Base-by-base conservation (phyloP, 257 asterid species). In the Linaria vulgaris region DNA sequence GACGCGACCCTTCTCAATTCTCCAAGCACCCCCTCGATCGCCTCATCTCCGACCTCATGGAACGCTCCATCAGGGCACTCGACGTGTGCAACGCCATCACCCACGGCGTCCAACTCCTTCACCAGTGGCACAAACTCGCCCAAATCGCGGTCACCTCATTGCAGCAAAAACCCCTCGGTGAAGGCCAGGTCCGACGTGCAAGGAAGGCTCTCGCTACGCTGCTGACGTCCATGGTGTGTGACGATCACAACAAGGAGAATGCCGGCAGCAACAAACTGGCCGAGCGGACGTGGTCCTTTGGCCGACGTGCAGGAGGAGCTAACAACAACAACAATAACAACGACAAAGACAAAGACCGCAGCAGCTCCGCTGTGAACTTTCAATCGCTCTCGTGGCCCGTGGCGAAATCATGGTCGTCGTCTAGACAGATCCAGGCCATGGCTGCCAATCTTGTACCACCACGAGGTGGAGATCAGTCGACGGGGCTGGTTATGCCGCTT, bases 171-270 rank as follows among this genome's bases (percentile, higher is more conserved):
- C 88, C 87, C 9, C 54, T 89, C 9, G 91, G 95, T 0, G 95
- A 92, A n/a, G 99, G 99, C 41, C 99, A 87, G 20, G 82, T 87
- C 30, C 53, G 91, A 0, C 85, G 96, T 0, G 96, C 97, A 0
- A 68, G 77, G 15, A 85, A 81, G 76, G 87, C 96, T 12, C 76
- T 92, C 19, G 62, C 71, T 20, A 69, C 91, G 9, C 14, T 92
- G 51, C 58, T 89, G 0, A 69, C 90, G 0, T 87, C 96, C 0
- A 85, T 89, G 82, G 57, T 61, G 4, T 61, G 72, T 11, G 99
- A 92, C 17, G 99, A 89, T 41, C 41, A 34, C 10, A 34, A 34
- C 10, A 83, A 78, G 62, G 95, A 89, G 63, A 77, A 74, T 46
- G 44, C 74, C 45, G 62, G 25, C 52, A 61, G 3, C 27, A 64